phyloP scores from a whole-genome alignment of 768 basidiomycete species.

The Lyophyllum atratum region DNA sequence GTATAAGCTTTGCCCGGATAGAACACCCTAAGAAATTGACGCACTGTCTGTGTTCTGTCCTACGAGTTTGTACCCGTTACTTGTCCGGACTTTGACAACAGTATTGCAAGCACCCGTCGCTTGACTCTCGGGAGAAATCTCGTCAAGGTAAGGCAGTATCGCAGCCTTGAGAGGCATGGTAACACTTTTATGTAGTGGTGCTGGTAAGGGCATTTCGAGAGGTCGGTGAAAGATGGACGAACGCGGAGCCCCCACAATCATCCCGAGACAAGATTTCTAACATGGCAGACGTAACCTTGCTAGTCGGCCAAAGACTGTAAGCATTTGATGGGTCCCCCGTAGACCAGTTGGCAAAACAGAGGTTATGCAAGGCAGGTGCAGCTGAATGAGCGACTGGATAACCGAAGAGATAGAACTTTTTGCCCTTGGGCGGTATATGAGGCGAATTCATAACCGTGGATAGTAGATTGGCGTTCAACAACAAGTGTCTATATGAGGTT shows the following conservation, averaged over 20 bases:
- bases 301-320: constrained; percentile 33
- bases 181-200: constrained; percentile 19
- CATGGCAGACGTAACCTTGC: constrained; percentile 31
- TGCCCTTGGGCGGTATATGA: constrained; percentile 3
- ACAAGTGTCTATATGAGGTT: no score
- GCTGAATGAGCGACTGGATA: constrained; percentile 37
- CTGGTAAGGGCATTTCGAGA: neutral
- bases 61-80: constrained; percentile 28
- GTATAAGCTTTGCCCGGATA: neutral
- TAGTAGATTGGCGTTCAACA: neutral
- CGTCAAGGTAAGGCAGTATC: constrained; percentile 34
- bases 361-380: constrained; percentile 33
- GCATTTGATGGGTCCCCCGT: constrained; percentile 16
- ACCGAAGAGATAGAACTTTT: constrained; percentile 32
- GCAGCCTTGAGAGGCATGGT: constrained; percentile 38
- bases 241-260: constrained; percentile 36
- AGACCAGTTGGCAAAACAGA: constrained; percentile 26
- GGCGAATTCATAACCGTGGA: neutral
- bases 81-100: constrained; percentile 32
- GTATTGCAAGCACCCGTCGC: constrained; percentile 36
- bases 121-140: constrained; percentile 30
- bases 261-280: constrained; percentile 21
- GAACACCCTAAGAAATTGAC: neutral
- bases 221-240: constrained; percentile 10
- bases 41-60: constrained; percentile 32